Percentiles rank a stretch among this genome's conserved stretches.
Conservation (phyloP, 768 basidiomycete genomes). For the Dacryopinax primogenitus region DNA sequence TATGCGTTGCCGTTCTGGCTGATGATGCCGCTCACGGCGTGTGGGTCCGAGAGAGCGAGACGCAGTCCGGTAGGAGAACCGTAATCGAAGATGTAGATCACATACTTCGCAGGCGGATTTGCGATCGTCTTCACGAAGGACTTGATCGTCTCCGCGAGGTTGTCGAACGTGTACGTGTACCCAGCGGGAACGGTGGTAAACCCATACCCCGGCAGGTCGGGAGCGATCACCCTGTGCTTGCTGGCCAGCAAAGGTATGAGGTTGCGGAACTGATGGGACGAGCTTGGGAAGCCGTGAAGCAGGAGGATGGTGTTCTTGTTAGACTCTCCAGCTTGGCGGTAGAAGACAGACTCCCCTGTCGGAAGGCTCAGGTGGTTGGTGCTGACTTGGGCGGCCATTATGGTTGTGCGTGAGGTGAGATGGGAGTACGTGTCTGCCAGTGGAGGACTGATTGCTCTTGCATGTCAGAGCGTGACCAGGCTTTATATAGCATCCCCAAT, state of each 20-base stretch:
- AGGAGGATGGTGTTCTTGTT: constrained; percentile 28
- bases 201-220: constrained; percentile 43
- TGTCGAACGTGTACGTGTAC: constrained; percentile 33
- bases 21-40: constrained; percentile 34
- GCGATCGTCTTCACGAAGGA: constrained; percentile 32
- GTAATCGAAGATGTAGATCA: constrained; percentile 41
- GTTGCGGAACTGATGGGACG: constrained; percentile 38
- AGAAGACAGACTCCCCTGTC: constrained; percentile 26
- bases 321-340: constrained; percentile 31
- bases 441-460: too few relatives aligned
- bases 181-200: constrained; percentile 34
- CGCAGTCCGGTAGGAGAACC: constrained; percentile 28
- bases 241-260: constrained; percentile 34
- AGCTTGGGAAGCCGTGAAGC: constrained; percentile 40
- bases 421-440: too few relatives aligned
- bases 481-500: too few relatives aligned
- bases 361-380: not conserved
- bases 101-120: constrained; percentile 28
- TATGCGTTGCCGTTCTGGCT: constrained; percentile 41
- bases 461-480: too few relatives aligned
- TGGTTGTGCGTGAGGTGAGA: not conserved
- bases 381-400: not conserved
- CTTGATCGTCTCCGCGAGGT: constrained; percentile 30
- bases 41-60: constrained; percentile 33
- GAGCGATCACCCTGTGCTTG: constrained; percentile 36